A percentile compares a stretch with the other conserved stretches of the same genome.
Conservation (phyloP, 495 filamentous ascomycete species). For the Daldinia concentrica region DNA sequence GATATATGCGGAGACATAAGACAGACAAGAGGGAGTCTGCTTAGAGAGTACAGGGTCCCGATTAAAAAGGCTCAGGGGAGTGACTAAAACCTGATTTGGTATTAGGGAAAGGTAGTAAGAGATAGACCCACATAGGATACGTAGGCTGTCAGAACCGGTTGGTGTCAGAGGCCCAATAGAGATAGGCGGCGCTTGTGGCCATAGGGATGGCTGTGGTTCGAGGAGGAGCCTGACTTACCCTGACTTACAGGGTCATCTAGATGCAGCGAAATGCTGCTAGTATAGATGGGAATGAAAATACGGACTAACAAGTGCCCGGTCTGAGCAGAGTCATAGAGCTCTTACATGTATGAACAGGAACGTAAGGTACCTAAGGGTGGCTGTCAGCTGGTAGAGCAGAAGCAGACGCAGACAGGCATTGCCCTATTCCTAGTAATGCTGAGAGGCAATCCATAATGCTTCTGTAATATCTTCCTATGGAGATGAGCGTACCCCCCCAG, state of each 20-base stretch:
- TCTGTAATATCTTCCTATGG: slow-evolving; percentile 5
- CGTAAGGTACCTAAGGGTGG: slow-evolving; percentile 13
- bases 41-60: slow-evolving; percentile 37
- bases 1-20: slow-evolving; percentile 36
- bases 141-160: slow-evolving; percentile 34
- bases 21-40: slow-evolving; percentile 39
- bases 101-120: slow-evolving; percentile 38
- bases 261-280: slow-evolving; percentile 6
- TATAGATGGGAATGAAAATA: slow-evolving; percentile 4
- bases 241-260: slow-evolving; percentile 13
- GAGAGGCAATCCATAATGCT: slow-evolving; percentile 4
- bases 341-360: slow-evolving; percentile 5
- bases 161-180: slow-evolving; percentile 26
- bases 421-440: background rate
- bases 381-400: slow-evolving; percentile 20
- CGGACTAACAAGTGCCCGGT: slow-evolving; percentile 3
- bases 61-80: slow-evolving; percentile 44
- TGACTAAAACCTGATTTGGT: slow-evolving; percentile 43
- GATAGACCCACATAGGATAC: slow-evolving; percentile 39
- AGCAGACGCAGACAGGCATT: background rate
- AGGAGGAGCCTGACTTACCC: slow-evolving; percentile 24
- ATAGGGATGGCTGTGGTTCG: slow-evolving; percentile 25
- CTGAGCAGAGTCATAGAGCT: slow-evolving; percentile 6
- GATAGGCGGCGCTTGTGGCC: slow-evolving; percentile 19
- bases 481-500: background rate